phyloP scores from a whole-genome alignment of 176 grass and related monocot genomes.

The Lolium rigidum region DNA sequence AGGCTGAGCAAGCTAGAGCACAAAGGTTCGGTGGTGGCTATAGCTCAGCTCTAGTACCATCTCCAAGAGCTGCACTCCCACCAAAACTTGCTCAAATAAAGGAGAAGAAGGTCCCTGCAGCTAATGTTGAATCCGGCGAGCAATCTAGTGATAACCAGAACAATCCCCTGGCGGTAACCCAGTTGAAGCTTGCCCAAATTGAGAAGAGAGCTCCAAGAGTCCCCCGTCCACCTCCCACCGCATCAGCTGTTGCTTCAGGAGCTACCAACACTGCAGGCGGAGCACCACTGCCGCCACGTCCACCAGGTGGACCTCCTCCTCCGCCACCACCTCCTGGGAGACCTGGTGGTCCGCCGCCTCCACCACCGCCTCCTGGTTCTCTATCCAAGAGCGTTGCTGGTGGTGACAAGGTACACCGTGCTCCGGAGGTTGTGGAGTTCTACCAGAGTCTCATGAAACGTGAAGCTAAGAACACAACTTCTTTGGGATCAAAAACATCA shows the following conservation, averaged over 20 bases:
- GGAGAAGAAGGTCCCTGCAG: constrained; percentile 69
- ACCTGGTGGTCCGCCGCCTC: constrained; percentile 58
- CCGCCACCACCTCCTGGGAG: constrained; percentile 67
- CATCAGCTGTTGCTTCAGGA: constrained; percentile 53
- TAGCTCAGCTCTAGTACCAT: constrained; percentile 39
- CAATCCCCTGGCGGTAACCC: constrained; percentile 61
- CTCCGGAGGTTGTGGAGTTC: constrained; percentile 86
- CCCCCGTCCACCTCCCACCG: constrained; percentile 70
- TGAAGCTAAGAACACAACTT: constrained; percentile 76
- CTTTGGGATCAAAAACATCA: constrained; percentile 57
- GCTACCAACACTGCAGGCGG: constrained; percentile 48
- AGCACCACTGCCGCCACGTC: constrained; percentile 39
- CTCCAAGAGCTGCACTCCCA: constrained; percentile 56
- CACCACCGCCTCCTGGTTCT: constrained; percentile 59
- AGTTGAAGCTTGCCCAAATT: constrained; percentile 80
- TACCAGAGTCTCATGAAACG: constrained; percentile 98
- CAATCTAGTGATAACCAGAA: constrained; percentile 57
- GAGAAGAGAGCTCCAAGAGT: constrained; percentile 91
- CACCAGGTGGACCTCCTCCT: constrained; percentile 68
- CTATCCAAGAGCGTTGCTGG: constrained; percentile 44
- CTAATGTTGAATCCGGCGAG: constrained; percentile 48
- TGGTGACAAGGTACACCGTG: constrained; percentile 88
- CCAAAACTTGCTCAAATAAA: constrained; percentile 85
- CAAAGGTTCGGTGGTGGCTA: constrained; percentile 61
- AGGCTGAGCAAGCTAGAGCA: constrained; percentile 79